These are phyloP conservation scores for Secale cereale DNA, from an alignment of 176 grass and related monocot genomes.

Conservation along the genomic window DNA sequence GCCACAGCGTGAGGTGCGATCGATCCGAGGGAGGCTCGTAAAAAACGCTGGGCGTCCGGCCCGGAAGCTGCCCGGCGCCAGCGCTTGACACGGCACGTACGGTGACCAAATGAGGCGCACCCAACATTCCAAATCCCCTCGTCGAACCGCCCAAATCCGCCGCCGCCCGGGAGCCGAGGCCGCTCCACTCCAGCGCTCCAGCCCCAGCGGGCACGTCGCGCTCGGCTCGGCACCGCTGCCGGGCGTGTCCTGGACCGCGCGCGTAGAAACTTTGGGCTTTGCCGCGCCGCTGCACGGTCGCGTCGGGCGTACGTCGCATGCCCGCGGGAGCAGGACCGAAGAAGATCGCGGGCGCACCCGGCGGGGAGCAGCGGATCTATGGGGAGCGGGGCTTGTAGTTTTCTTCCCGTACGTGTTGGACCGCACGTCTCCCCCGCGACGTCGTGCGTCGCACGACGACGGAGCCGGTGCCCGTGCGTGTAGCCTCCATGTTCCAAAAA, in stretches of 20 bases:
- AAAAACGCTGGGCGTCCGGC: neutral
- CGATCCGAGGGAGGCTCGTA: neutral
- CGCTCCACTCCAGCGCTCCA: neutral
- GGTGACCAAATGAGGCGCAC: neutral
- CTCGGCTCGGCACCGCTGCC: slow-evolving; percentile 26
- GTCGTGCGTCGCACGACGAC: neutral
- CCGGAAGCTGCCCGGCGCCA: slow-evolving; percentile 12
- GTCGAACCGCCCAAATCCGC: slow-evolving; percentile 35
- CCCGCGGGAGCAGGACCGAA: neutral
- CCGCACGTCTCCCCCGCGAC: neutral
- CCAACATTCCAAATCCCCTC: slow-evolving; percentile 30
- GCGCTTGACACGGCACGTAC: neutral
- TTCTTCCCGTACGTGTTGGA: neutral
- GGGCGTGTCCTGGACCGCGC: neutral
- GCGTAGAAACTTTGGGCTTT: neutral
- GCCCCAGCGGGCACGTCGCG: neutral
- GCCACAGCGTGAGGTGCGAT: neutral
- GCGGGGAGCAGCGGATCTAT: slow-evolving; percentile 29
- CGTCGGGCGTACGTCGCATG: neutral
- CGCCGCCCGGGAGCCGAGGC: neutral
- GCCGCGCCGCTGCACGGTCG: slow-evolving; percentile 11
- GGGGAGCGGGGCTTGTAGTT: neutral
- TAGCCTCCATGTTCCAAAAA: neutral
- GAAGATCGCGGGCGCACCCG: neutral
- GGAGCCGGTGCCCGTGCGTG: neutral